A percentile compares a stretch with the other conserved stretches of the same genome.
These are phyloP conservation scores for Pseudonitzschia pungens DNA, from an alignment of 108 stramenopile genomes.

Conservation along the genomic window DNA sequence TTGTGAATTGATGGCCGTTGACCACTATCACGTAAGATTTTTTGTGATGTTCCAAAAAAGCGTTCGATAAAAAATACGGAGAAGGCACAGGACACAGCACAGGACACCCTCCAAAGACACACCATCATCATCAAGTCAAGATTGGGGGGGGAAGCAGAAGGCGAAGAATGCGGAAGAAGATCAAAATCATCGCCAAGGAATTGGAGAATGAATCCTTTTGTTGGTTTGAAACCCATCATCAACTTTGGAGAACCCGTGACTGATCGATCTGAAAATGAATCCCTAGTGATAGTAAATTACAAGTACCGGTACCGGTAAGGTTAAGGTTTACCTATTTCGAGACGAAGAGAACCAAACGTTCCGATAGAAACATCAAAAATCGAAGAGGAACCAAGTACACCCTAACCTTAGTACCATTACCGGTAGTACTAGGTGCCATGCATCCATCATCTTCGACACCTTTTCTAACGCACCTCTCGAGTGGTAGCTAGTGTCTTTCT, in stretches of 20 bases:
- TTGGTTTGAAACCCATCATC: neutral
- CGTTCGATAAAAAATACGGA: neutral
- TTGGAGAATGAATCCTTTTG: neutral
- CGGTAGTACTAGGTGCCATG: too few relatives aligned
- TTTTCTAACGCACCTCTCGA: too few relatives aligned
- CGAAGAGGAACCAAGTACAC: too few relatives aligned
- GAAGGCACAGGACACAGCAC: neutral
- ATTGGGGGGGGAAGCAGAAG: conserved; percentile 1
- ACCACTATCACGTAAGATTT: neutral
- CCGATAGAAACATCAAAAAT: too few relatives aligned
- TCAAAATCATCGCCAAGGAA: neutral
- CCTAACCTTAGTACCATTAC: too few relatives aligned
- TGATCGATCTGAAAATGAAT: too few relatives aligned
- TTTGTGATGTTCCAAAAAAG: neutral
- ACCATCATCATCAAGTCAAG: neutral
- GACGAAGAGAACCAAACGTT: too few relatives aligned
- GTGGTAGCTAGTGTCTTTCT: too few relatives aligned
- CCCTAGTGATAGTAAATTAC: too few relatives aligned
- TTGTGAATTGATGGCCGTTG: neutral
- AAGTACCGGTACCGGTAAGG: too few relatives aligned
- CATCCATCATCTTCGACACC: too few relatives aligned
- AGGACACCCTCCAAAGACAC: neutral
- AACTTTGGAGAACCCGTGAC: neutral
- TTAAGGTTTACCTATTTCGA: too few relatives aligned
- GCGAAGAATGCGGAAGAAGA: conserved; percentile 10